Base-by-base conservation (phyloP, 2,329 filamentous ascomycete species). In the Pseudogymnoascus sp. region DNA sequence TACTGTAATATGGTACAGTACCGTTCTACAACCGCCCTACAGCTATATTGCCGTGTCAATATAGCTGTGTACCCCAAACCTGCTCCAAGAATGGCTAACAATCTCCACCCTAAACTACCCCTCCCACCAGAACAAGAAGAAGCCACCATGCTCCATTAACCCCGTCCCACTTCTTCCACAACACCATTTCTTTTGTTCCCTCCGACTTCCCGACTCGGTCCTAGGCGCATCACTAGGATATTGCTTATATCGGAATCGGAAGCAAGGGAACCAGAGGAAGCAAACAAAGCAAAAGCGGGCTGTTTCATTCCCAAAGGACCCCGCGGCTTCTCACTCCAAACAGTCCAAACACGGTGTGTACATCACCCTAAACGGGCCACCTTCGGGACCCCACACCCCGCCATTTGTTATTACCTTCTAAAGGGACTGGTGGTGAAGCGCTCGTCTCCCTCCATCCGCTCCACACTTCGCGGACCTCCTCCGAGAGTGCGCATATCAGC, bases 151-250 rank as follows among this genome's bases (percentile, higher is more conserved):
- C 49, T 19, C 28, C n/a, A 55, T 30, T 33, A 55, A 55, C 16
- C 7, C 49, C 3, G 49, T 33, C 25, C 49, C 49, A 33, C 28
- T 33, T 55, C 49, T 55, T 55, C 49, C 49, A 55, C 49, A n/a
- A 12, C 49, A 55, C 49, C 7, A 6, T 55, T 19, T 14, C 9
- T 33, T 55, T 33, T 55, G 25, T 55, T 55, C 49, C 49, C 16
- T 55, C 49, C 49, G 49, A 55, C 9, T 55, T 55, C 49, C 49
- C 22, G 49, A 55, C 49, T 55, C 28, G 49, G 49, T 55, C 49
- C 16, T 33, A 55, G 49, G 28, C 49, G 28, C 49, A 25, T 33
- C 28, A 55, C 49, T 33, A 19, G 16, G n/a, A 55, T 55, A 55
- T 55, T 55, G 49, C 49, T 55, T 33, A n/a, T 22, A 16, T 55